Conservation (phyloP, 2,329 filamentous ascomycete species). For the Chalara sp. region DNA sequence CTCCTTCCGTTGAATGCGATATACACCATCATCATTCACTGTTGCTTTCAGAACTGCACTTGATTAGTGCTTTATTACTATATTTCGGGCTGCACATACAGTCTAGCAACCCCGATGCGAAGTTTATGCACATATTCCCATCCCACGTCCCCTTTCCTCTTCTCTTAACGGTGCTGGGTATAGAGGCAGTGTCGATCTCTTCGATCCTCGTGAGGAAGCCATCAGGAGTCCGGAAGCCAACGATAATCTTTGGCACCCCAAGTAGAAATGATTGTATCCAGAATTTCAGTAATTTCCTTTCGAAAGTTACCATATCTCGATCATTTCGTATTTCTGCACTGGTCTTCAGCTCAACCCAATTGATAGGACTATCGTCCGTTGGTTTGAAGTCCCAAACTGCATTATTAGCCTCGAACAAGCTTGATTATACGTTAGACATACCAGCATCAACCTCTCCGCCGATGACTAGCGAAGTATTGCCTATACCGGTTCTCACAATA, state of each 20-base stretch:
- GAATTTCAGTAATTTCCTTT: conserved; percentile 87
- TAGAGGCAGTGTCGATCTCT: conserved; percentile 71
- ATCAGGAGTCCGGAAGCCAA: conserved; percentile 72
- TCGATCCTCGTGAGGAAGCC: conserved; percentile 68
- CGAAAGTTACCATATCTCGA: conserved; percentile 67
- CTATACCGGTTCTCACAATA: conserved; percentile 82
- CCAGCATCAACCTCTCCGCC: conserved; percentile 92
- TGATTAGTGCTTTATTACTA: conserved; percentile 10
- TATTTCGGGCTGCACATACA: conserved; percentile 46
- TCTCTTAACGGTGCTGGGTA: conserved; percentile 69
- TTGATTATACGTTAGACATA: conserved; percentile 31
- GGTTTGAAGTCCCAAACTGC: conserved; percentile 82
- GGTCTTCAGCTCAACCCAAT: conserved; percentile 96
- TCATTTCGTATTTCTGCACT: conserved; percentile 63
- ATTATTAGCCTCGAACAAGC: conserved; percentile 2
- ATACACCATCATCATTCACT: conserved; percentile 63
- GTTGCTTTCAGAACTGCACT: conserved; percentile 53
- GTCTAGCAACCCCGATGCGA: conserved; percentile 68
- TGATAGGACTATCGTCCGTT: conserved; percentile 55
- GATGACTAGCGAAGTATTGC: conserved; percentile 65
- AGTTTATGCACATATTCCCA: conserved; percentile 90
- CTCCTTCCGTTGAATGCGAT: conserved; percentile 66
- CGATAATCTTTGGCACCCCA: conserved; percentile 84
- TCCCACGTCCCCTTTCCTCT: conserved; percentile 68
- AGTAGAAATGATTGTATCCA: conserved; percentile 96